Evolutionary conservation across 352 stramenopile genomes (phyloP).

Genomic region (Pythium monospermum): DNA sequence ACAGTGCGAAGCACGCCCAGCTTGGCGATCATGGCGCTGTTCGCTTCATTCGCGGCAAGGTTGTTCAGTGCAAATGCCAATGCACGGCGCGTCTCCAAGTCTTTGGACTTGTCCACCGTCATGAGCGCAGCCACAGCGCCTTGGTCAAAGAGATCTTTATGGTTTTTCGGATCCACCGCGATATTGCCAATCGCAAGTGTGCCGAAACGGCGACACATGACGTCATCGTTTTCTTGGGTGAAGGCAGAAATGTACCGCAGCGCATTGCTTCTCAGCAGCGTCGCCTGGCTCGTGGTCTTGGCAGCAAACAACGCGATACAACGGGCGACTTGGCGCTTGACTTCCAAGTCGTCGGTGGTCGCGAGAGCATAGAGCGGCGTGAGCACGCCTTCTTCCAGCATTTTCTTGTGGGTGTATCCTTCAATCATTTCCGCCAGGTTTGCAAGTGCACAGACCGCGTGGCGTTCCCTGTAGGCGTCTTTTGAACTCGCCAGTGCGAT

Average conservation of each 20-base stretch:
- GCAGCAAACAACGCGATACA: constrained; percentile 92
- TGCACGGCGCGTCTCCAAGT: constrained; percentile 90
- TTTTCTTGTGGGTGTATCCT: constrained; percentile 92
- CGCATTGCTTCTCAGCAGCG: constrained; percentile 83
- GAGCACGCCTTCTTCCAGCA: constrained; percentile 92
- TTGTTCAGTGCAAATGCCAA: constrained; percentile 95
- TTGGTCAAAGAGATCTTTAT: constrained; percentile 92
- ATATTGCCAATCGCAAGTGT: constrained; percentile 91
- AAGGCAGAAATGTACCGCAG: constrained; percentile 87
- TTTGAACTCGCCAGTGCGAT: constrained; percentile 82
- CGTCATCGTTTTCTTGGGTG: constrained; percentile 74
- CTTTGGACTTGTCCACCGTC: constrained; percentile 69
- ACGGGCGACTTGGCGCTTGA: constrained; percentile 89
- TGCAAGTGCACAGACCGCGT: constrained; percentile 89
- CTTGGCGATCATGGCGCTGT: constrained; percentile 83
- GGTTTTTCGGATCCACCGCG: constrained; percentile 81
- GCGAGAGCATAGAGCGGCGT: constrained; percentile 86
- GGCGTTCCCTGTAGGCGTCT: constrained; percentile 90
- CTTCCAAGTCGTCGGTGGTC: constrained; percentile 71
- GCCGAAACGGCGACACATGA: constrained; percentile 85
- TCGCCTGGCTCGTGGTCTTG: constrained; percentile 87
- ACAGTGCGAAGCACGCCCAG: constrained; percentile 84
- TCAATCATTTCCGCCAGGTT: constrained; percentile 97
- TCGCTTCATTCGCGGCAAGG: constrained; percentile 88
- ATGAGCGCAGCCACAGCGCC: constrained; percentile 88